Percentiles rank a stretch among this genome's conserved stretches.
phyloP scores from a whole-genome alignment of 2,329 filamentous ascomycete genomes.

The Geosmithia flava region DNA sequence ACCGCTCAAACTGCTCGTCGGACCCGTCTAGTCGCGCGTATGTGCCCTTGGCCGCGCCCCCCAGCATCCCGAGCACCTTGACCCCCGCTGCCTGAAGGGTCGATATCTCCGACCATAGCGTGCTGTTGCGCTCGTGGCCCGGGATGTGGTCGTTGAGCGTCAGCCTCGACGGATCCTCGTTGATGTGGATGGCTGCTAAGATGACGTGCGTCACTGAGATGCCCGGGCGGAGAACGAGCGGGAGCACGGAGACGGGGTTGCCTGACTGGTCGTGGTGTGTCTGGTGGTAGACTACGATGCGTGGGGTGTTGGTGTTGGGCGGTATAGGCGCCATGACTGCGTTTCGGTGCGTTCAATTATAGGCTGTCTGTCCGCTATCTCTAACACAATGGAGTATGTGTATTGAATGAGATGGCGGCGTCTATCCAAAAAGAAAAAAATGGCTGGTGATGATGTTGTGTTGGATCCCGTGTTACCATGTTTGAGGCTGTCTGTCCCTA shows the following conservation, averaged over 20 bases:
- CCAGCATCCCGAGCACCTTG: slow-evolving; percentile 76
- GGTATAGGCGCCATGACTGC: not conserved
- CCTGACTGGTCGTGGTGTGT: slow-evolving; percentile 35
- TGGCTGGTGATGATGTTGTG: no score
- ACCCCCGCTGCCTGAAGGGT: slow-evolving; percentile 62
- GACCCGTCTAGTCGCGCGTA: slow-evolving; percentile 46
- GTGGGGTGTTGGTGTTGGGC: slow-evolving; percentile 17
- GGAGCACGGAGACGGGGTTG: slow-evolving; percentile 37
- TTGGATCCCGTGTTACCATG: no score
- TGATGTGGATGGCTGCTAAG: slow-evolving; percentile 76
- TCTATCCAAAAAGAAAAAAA: no score
- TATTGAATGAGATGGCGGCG: not conserved
- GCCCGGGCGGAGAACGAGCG: slow-evolving; percentile 31
- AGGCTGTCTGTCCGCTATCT: not conserved
- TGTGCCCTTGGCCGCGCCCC: slow-evolving; percentile 69
- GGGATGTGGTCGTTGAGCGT: slow-evolving; percentile 74
- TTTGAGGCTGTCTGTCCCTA: no score
- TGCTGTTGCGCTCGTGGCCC: slow-evolving; percentile 51
- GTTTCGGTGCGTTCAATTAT: not conserved
- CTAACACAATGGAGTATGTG: not conserved
- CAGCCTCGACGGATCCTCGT: slow-evolving; percentile 50
- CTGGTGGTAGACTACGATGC: slow-evolving; percentile 41
- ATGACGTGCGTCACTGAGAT: slow-evolving; percentile 66
- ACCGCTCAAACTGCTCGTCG: slow-evolving; percentile 52
- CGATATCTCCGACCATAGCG: slow-evolving; percentile 68